Percentiles rank a stretch among this genome's conserved stretches.
Conservation (phyloP, 495 filamentous ascomycete species). For the Lophium mytilinum region DNA sequence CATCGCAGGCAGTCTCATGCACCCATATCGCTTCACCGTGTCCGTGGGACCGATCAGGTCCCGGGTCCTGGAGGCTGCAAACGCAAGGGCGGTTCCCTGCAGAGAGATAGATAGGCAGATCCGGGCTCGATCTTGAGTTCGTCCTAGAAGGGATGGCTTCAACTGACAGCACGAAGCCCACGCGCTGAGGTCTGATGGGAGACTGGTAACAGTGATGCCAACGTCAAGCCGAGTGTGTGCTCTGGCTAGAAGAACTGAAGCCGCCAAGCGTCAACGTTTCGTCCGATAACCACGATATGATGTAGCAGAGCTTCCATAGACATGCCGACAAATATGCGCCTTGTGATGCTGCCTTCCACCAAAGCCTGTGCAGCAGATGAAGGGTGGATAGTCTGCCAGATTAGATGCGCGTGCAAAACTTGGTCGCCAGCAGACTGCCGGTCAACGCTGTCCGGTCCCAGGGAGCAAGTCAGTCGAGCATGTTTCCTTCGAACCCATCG, state of each 20-base stretch:
- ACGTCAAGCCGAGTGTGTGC: not conserved
- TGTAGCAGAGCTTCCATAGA: not conserved
- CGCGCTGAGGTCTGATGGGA: not conserved
- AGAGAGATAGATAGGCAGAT: not conserved
- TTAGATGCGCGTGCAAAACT: not conserved
- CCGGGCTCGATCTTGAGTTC: not conserved
- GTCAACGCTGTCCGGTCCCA: not conserved
- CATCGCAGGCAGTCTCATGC: not conserved
- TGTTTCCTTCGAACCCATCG: not conserved
- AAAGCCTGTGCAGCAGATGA: not conserved
- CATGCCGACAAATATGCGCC: not conserved
- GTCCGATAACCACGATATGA: not conserved
- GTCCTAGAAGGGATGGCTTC: not conserved
- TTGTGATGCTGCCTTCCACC: not conserved
- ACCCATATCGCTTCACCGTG: not conserved
- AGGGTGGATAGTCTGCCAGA: not conserved
- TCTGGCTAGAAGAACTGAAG: not conserved
- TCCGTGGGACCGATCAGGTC: not conserved
- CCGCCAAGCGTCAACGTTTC: not conserved
- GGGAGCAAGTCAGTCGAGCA: not conserved
- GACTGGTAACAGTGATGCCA: not conserved
- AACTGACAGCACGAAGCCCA: not conserved
- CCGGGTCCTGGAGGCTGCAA: not conserved
- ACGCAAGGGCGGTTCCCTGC: constrained; percentile 1
- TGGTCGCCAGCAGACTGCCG: not conserved